Evolutionary conservation across 225 moss, liverwort and hornwort genomes (phyloP), one percentile per base, ranked within the genome.

Genomic region (Ulota crispa): DNA sequence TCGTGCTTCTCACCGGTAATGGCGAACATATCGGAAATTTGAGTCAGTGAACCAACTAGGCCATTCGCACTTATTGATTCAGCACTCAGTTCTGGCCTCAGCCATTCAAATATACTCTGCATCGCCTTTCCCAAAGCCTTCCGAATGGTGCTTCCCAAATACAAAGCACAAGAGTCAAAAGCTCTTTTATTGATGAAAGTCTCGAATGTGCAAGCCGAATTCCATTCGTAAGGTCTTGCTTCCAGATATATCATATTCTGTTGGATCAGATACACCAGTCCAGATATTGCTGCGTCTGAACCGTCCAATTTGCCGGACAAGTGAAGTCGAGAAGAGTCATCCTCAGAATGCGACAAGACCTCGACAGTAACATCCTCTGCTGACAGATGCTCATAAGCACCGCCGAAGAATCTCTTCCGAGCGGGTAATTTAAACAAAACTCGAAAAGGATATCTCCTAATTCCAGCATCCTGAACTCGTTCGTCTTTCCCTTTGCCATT

Each of bases 81-180:
- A 85, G 92, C 84, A 84, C 91, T 88, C 57, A 98, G 76, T 45
- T 98, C 98, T 73, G 98, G 98, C 82, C 95, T 91, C 28, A 98
- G 85, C 98, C 95, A 98, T 73, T 83, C 87, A 75, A 98, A 77
- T 68, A 93, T 39, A 56, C 77, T 89, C 88, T 93, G 95, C 79
- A 94, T 81, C 28, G 94, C 91, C 77, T 72, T 95, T 81, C 80
- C 88, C 82, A 88, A 82, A 43, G 87, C 24, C 23, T 82, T 83
- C 36, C 85, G 87, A 60, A 70, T 87, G 73, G 61, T 80, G 76
- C 41, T 62, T 60, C 54, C 87, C 70, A 91, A 55, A 64, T 85
- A 73, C 28, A 62, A 82, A 53, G 82, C 93, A 85, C 83, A 90
- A 32, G 73, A 80, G 64, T 87, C 81, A 26, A 98, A 92, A 31